Base-by-base conservation (phyloP, 176 grass and related monocot genomes). In the Dendrocalamus sinicus region DNA sequence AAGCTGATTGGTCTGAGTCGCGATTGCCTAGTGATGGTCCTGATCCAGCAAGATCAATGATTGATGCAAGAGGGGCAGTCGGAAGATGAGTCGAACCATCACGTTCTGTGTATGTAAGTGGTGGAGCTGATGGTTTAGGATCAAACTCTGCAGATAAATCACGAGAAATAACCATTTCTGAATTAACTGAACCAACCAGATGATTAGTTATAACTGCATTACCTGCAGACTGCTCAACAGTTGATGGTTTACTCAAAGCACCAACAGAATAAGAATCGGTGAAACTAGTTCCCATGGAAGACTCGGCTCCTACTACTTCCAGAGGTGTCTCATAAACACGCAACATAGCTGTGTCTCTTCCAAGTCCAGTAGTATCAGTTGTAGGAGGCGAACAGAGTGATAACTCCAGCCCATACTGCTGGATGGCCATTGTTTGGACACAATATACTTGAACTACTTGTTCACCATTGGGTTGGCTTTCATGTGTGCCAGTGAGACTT, bases 381-480 rank as follows among this genome's bases (percentile, higher is more conserved):
- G 84, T 77, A 70, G 93, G 97, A 74, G 97, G 97, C 57, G 90
- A 90, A 91, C 93, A 99, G 43, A 95, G 97, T 89, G 94, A 79
- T 57, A 99, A 83, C 46, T 99, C 97, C 62, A 99, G 75, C 20
- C 93, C 97, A 26, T 99, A 99, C 73, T 99, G 97, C 78, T 99
- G 97, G 77, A 99, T 99, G 44, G 97, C 97, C 94, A 96, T 95
- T 80, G 97, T 99, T 88, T 99, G 97, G 20, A 99, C 94, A 88
- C 97, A 99, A 26, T 96, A 99, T 23, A 99, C 88, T 92, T 99
- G 93, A 71, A 99, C 93, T 70, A 94, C 87, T 78, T 92, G 92
- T 74, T 96, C 97, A 22, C 92, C 92, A 84, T 88, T 89, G 63
- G 88, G 66, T 73, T 94, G 93, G 58, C 53, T 82, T 75, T 92